A percentile compares a stretch with the other conserved stretches of the same genome.
These are phyloP conservation scores for Sarocladiaceae sp. DNA, from an alignment of 2,329 filamentous ascomycete genomes.

Conservation along the genomic window DNA sequence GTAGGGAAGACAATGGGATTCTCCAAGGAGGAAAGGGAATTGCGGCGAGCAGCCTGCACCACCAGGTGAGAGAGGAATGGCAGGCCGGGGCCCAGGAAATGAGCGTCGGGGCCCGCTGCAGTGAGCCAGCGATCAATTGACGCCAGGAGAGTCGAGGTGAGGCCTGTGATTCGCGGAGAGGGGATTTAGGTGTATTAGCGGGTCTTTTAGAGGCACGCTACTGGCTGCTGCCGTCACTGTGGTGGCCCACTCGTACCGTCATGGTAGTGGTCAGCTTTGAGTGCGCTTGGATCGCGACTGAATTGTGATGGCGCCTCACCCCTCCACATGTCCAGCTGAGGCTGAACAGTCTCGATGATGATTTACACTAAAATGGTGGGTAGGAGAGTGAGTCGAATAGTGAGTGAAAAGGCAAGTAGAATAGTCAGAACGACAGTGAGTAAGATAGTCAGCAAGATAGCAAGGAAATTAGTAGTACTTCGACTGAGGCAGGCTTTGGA, in stretches of 20 bases:
- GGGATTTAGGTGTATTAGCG: not conserved
- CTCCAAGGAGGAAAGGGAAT: slow-evolving; percentile 1
- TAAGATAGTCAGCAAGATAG: too few species aligned
- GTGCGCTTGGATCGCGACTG: not conserved
- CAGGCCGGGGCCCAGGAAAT: not conserved
- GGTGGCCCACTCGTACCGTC: not conserved
- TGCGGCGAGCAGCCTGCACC: not conserved
- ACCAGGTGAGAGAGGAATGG: not conserved
- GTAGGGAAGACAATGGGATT: not conserved
- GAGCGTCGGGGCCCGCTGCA: slow-evolving; percentile 2
- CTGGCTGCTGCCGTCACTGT: slow-evolving; percentile 6
- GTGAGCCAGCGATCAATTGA: slow-evolving; percentile 5
- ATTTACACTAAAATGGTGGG: too few species aligned
- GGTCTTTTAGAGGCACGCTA: not conserved
- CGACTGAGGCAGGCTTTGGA: too few species aligned
- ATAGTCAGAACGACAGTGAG: too few species aligned
- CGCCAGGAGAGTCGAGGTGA: not conserved
- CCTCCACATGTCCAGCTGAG: too few species aligned
- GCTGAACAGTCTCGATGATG: too few species aligned
- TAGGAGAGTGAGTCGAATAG: too few species aligned
- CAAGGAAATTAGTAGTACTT: too few species aligned
- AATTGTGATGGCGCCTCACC: not conserved
- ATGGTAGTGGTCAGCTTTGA: not conserved
- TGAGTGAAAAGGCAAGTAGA: too few species aligned
- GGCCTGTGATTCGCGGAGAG: not conserved